Evolutionary conservation across 495 filamentous ascomycete species (phyloP).

Genomic region (Neurospora sp.): DNA sequence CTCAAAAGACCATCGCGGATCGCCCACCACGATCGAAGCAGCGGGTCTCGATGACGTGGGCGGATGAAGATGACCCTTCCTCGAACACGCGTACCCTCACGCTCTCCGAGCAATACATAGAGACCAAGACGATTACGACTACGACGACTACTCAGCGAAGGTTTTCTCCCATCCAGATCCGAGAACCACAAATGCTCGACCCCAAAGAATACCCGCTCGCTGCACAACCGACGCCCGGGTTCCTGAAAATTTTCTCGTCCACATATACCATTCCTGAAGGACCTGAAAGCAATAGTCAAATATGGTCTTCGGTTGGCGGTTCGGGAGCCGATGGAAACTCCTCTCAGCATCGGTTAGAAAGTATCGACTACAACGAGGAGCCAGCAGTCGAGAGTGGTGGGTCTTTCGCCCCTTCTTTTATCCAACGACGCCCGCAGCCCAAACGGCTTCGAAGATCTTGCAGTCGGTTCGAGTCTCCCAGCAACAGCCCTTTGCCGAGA

Average conservation of each 20-base stretch:
- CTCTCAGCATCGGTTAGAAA: not conserved
- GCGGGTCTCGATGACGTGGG: constrained; percentile 35
- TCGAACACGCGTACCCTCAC: constrained; percentile 27
- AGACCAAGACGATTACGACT: constrained; percentile 70
- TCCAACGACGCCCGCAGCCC: not conserved
- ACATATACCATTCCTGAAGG: constrained; percentile 17
- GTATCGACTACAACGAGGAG: not conserved
- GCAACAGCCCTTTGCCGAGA: constrained; percentile 14
- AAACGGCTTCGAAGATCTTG: constrained; percentile 12
- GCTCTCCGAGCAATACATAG: constrained; percentile 46
- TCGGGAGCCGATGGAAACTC: not conserved
- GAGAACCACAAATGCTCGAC: constrained; percentile 70
- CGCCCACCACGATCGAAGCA: constrained; percentile 34
- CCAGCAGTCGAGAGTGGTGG: not conserved
- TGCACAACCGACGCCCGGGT: constrained; percentile 43
- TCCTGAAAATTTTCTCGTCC: not conserved
- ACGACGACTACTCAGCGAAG: constrained; percentile 88
- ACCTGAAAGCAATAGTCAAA: constrained; percentile 38
- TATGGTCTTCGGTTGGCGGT: constrained; percentile 53
- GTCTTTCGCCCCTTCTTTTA: not conserved
- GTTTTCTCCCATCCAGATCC: constrained; percentile 74
- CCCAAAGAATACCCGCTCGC: constrained; percentile 86
- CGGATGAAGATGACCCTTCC: constrained; percentile 28
- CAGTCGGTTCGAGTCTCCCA: constrained; percentile 26
- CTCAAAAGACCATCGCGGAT: constrained; percentile 24